A percentile compares a stretch with the other conserved stretches of the same genome.
Conservation (phyloP, 805 yeast genomes). For the Wickerhamomyces subpelliculosus region DNA sequence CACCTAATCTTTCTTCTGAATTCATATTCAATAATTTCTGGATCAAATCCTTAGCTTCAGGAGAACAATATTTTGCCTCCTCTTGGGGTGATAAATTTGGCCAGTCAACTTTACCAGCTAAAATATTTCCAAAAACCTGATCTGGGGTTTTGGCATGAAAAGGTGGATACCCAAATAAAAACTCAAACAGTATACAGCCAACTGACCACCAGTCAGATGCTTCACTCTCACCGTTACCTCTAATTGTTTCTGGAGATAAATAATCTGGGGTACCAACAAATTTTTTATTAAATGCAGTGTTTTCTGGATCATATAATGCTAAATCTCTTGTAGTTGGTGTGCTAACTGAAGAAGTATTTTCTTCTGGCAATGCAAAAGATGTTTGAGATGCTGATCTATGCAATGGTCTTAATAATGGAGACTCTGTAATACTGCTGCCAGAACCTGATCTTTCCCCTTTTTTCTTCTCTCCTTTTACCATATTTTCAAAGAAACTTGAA, state of each 20-base stretch:
- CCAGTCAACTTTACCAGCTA: constrained; percentile 75
- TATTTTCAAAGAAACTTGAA: constrained; percentile 22
- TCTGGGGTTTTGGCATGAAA: constrained; percentile 80
- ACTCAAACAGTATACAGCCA: constrained; percentile 92
- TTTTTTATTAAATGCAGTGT: constrained; percentile 44
- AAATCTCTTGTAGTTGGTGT: constrained; percentile 27
- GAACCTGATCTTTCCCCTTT: constrained; percentile 13
- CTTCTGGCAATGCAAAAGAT: constrained; percentile 49
- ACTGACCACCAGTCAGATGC: constrained; percentile 98
- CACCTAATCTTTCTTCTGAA: constrained; percentile 66
- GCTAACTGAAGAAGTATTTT: constrained; percentile 26
- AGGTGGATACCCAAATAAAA: constrained; percentile 90
- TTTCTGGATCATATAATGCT: constrained; percentile 72
- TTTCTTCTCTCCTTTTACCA: constrained; percentile 12
- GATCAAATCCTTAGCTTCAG: constrained; percentile 71
- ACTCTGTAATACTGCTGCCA: constrained; percentile 21
- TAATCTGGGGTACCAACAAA: constrained; percentile 98
- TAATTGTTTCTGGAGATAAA: constrained; percentile 92
- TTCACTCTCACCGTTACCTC: constrained; percentile 76
- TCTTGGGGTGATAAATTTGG: constrained; percentile 53
- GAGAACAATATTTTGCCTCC: constrained; percentile 50
- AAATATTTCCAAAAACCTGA: constrained; percentile 74
- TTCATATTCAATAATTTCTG: constrained; percentile 52
- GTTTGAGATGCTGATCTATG: constrained; percentile 48
- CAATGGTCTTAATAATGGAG: constrained; percentile 44